Evolutionary conservation across 1,139 yeast genomes (phyloP), one percentile per base, ranked within the genome.

Genomic region (Protomyces macrosporus): DNA sequence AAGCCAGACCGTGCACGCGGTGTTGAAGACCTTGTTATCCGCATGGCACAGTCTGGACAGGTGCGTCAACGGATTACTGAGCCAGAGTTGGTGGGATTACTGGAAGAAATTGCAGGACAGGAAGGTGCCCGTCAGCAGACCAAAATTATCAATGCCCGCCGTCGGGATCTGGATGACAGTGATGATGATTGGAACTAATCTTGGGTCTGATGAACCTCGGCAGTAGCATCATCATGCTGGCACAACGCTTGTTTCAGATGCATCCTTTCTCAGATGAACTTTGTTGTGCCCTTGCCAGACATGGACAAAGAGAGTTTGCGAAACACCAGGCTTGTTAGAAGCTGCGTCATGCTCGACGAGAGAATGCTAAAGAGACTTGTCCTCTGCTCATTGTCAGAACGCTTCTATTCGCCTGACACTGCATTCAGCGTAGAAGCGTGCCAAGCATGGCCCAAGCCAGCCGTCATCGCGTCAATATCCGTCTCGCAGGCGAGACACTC

Each of bases 101-200:
- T 93, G 69, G 90, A 90, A 72, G 91, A 91, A 65, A 79, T 93
- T 58, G 86, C 96, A 7, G 82, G 88, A 70, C 96, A 88, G 70
- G 89, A 88, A 71, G 81, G 37, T 4, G 65, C 61, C 71, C 82
- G 82, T 71, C 79, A 80, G 56, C 81, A 79, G 60, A 81, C 86
- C 36, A 86, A 84, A 76, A 89, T 89, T 69, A 83, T 82, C 56
- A 72, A 69, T 33, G 45, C 39, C 12, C 45, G 53, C 23, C 57
- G 65, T 16, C 52, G 65, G 10, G 56, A 53, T 10, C 9, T 53
- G 32, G 64, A 54, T 40, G 65, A 63, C 53, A 50, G 53, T 42
- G 63, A 59, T 39, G 65, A 63, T 14, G 65, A 63, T 14, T 62
- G 65, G 65, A 42, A 42, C 30, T 42, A 42, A 14, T 5, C 42